Evolutionary conservation across 768 basidiomycete species (phyloP).

Genomic region (Boletus rufocinnamomeus): DNA sequence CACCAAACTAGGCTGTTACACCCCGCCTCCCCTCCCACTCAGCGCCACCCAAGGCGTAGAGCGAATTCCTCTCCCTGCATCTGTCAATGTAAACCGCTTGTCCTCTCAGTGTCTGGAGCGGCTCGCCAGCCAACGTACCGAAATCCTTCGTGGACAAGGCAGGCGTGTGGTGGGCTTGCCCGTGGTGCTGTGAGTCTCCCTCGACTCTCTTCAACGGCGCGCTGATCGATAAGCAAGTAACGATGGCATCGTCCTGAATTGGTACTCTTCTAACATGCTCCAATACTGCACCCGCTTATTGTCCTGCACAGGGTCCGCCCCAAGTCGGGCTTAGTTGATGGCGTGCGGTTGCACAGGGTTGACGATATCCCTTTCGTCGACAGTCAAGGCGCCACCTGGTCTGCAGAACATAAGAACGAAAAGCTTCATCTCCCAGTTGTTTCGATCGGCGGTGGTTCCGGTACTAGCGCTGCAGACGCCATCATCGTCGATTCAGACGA

Average conservation of each 20-base stretch:
- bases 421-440: not conserved
- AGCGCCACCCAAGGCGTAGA: slow-evolving; percentile 30
- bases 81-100: slow-evolving; percentile 11
- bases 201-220: not conserved
- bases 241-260: slow-evolving; percentile 34
- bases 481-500: slow-evolving; percentile 28
- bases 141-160: slow-evolving; percentile 22
- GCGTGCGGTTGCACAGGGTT: not conserved
- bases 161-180: slow-evolving; percentile 29
- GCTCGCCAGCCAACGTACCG: slow-evolving; percentile 21
- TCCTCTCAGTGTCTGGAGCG: slow-evolving; percentile 15
- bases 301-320: slow-evolving; percentile 19
- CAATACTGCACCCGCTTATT: slow-evolving; percentile 10
- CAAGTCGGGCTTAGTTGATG: slow-evolving; percentile 1
- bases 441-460: slow-evolving; percentile 3
- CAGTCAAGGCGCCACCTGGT: not conserved
- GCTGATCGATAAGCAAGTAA: slow-evolving; percentile 22
- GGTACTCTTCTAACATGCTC: slow-evolving; percentile 18
- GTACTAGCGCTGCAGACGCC: slow-evolving; percentile 20
- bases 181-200: slow-evolving; percentile 27
- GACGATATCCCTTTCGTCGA: not conserved
- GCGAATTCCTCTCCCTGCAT: slow-evolving; percentile 23
- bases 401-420: not conserved
- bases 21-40: slow-evolving; percentile 22
- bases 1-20: not conserved